A percentile compares a stretch with the other conserved stretches of the same genome.
phyloP scores from a whole-genome alignment of 192 early-diverging fungal genomes.

The Coemansia sp. region DNA sequence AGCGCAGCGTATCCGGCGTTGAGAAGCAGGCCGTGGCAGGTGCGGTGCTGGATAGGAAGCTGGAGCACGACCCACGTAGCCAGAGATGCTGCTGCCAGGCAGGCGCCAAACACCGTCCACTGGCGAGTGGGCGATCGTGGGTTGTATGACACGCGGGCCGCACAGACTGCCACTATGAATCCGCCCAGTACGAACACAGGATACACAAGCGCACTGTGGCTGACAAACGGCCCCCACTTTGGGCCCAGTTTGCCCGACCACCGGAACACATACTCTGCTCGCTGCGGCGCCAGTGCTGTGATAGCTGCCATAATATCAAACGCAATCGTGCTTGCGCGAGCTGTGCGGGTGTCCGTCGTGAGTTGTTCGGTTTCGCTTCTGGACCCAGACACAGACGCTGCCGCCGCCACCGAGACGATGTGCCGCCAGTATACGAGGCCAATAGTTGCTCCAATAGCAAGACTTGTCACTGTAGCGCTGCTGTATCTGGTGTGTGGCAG shows the following conservation, averaged over 20 bases:
- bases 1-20: constrained; percentile 25
- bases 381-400: not conserved
- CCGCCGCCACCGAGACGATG: constrained; percentile 7
- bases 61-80: constrained; percentile 17
- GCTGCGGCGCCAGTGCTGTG: constrained; percentile 57
- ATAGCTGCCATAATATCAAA: constrained; percentile 57
- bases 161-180: constrained; percentile 49
- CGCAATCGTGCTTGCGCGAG: constrained; percentile 44
- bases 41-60: constrained; percentile 6
- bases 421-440: constrained; percentile 29
- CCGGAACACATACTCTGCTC: constrained; percentile 50
- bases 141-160: constrained; percentile 33
- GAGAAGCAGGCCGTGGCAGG: constrained; percentile 30
- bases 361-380: not conserved
- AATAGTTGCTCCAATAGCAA: constrained; percentile 52
- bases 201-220: constrained; percentile 58
- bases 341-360: constrained; percentile 22
- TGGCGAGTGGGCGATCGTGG: constrained; percentile 12
- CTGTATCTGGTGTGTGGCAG: constrained; percentile 57
- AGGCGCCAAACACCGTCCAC: constrained; percentile 6
- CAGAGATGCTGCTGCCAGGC: constrained; percentile 12
- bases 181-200: constrained; percentile 56
- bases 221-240: constrained; percentile 59
- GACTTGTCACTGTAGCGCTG: constrained; percentile 35
- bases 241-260: constrained; percentile 61